phyloP scores from a whole-genome alignment of 2,329 filamentous ascomycete species.

The Xylariales sp. region DNA sequence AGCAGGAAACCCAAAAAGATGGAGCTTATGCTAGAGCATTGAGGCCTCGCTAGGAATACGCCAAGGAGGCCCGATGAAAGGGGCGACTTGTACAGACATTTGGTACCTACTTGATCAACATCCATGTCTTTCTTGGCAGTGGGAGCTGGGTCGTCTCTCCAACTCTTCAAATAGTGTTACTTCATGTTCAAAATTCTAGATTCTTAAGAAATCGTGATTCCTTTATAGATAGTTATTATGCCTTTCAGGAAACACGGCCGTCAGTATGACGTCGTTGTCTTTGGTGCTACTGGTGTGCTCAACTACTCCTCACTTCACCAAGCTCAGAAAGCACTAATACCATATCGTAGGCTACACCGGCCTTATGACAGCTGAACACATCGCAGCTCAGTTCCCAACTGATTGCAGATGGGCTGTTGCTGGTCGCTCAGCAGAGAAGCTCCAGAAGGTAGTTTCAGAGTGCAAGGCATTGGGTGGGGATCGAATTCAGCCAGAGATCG shows the following conservation, averaged over 20 bases:
- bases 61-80: too few relatives aligned
- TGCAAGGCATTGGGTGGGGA: slow-evolving; percentile 64
- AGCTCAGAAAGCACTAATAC: slow-evolving; percentile 5
- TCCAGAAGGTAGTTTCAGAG: slow-evolving; percentile 63
- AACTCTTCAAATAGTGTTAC: too few relatives aligned
- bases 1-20: slow-evolving; percentile 11
- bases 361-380: slow-evolving; percentile 25
- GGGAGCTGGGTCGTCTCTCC: too few relatives aligned
- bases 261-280: slow-evolving; percentile 53
- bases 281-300: slow-evolving; percentile 51
- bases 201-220: too few relatives aligned
- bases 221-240: slow-evolving; percentile 35
- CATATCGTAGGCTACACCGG: slow-evolving; percentile 25
- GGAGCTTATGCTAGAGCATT: slow-evolving; percentile 9
- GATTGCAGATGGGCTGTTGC: slow-evolving; percentile 28
- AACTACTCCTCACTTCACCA: not conserved
- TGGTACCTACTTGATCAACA: too few relatives aligned
- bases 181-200: too few relatives aligned
- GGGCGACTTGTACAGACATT: too few relatives aligned
- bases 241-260: slow-evolving; percentile 44
- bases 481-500: slow-evolving; percentile 61
- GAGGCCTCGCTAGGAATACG: not conserved
- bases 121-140: too few relatives aligned
- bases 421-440: slow-evolving; percentile 40
- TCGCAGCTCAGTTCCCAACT: slow-evolving; percentile 24